Evolutionary conservation across 805 yeast species (phyloP), one percentile per base, ranked within the genome.

Genomic region (Wickerhamomyces bovis): DNA sequence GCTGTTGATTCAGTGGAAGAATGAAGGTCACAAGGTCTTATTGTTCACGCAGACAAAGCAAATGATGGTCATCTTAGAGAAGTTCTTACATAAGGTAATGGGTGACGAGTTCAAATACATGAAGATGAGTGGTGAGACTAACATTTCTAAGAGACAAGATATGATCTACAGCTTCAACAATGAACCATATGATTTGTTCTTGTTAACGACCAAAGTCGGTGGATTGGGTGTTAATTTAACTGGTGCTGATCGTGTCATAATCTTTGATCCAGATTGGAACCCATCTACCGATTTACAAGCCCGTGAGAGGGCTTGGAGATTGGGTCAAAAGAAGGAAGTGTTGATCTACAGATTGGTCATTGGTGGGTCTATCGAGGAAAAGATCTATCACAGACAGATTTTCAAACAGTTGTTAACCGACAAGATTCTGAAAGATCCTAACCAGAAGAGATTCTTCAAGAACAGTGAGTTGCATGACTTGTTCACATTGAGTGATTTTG

Each of bases 251-350:
- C 69, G 98, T 40, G 97, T 92, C 12, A 88, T 92, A 20, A 92
- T 92, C 15, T 92, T 77, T 62, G 99, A 92, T 59, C 99, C 99
- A 0, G 98, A 94, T 65, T 92, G 99, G 99, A 92, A 92, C 60
- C 99, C 99, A 1, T 89, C 97, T 1, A 94, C 98, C 0, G 99
- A 92, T 68, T 75, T 90, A 49, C 99, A 92, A 65, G 99, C 99
- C 0, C 73, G 98, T 49, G 99, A 92, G 63, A 69, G 99, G 42
- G 97, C 98, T 0, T 94, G 98, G 98, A 73, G 99, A 53, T 72
- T 92, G 52, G 99, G 99, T 1, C 99, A 92, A 64, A 90, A 85
- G 61, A 80, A 83, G 48, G 96, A 90, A 55, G 97, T 92, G 9
- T 80, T 89, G 7, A 90, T 92, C 31, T 94, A 92, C 57, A 69